A percentile compares a stretch with the other conserved stretches of the same genome.
Evolutionary conservation across 495 filamentous ascomycete genomes (phyloP).

Genomic region (Symbiotaphrina buchneri): DNA sequence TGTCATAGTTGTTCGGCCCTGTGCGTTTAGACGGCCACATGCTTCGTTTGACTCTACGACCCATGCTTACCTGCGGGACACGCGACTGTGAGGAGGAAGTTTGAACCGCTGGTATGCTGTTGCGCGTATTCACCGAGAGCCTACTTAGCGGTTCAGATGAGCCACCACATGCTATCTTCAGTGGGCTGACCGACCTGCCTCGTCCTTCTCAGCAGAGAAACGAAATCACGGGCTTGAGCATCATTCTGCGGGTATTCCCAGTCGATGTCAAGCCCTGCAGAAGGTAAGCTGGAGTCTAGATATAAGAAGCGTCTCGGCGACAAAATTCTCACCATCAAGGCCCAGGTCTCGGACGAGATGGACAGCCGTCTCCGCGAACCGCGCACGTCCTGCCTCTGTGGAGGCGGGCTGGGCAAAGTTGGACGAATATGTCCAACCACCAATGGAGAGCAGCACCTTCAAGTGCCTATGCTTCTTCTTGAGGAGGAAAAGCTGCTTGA

Average conservation of each 20-base stretch:
- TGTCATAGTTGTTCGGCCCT: constrained; percentile 41
- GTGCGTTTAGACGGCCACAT: constrained; percentile 8
- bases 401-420: constrained; percentile 64
- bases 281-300: neutral
- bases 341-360: constrained; percentile 42
- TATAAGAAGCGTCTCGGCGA: neutral
- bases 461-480: constrained; percentile 77
- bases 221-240: constrained; percentile 40
- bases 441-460: constrained; percentile 81
- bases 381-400: constrained; percentile 32
- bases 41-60: neutral
- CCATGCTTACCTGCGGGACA: constrained; percentile 21
- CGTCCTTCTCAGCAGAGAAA: constrained; percentile 43
- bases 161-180: too few species aligned
- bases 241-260: constrained; percentile 40
- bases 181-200: constrained; percentile 15
- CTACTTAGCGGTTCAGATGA: constrained; percentile 8
- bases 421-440: constrained; percentile 85
- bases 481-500: constrained; percentile 83
- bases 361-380: constrained; percentile 45
- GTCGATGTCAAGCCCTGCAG: constrained; percentile 29
- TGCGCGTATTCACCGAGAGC: constrained; percentile 41
- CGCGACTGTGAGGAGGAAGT: constrained; percentile 61
- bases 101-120: constrained; percentile 20
- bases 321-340: constrained; percentile 21